Evolutionary conservation across 108 stramenopile genomes (phyloP).

Genomic region (Nannochloropsis salina): DNA sequence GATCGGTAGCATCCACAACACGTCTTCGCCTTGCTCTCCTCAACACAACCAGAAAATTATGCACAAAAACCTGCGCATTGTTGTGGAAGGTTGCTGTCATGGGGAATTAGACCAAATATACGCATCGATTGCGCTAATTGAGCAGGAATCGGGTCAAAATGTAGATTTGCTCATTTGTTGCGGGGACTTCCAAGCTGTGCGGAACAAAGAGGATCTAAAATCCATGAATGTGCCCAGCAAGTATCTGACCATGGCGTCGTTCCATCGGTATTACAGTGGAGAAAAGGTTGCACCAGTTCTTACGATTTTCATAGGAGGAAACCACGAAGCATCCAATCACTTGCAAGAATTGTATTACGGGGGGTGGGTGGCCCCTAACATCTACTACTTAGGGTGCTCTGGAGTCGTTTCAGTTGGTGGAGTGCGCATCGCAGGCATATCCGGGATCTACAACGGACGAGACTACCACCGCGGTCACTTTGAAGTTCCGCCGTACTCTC

Average conservation of each 20-base stretch:
- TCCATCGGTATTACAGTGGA: slow-evolving; percentile 86
- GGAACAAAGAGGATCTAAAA: slow-evolving; percentile 73
- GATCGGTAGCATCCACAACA: no score
- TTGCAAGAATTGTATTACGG: slow-evolving; percentile 90
- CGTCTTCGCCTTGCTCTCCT: no score
- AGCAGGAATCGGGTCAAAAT: slow-evolving; percentile 37
- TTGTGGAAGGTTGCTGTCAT: slow-evolving; percentile 97
- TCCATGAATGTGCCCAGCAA: slow-evolving; percentile 81
- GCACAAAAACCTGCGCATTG: slow-evolving; percentile 56
- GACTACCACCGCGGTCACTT: slow-evolving; percentile 68
- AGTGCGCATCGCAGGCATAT: slow-evolving; percentile 87
- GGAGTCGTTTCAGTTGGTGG: slow-evolving; percentile 75
- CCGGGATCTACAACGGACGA: slow-evolving; percentile 82
- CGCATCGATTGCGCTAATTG: slow-evolving; percentile 56
- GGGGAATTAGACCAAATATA: slow-evolving; percentile 93
- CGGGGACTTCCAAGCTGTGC: slow-evolving; percentile 94
- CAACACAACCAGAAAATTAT: not conserved
- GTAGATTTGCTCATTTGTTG: slow-evolving; percentile 91
- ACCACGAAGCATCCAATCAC: slow-evolving; percentile 93
- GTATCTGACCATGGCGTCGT: slow-evolving; percentile 74
- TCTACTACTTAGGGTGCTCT: slow-evolving; percentile 88
- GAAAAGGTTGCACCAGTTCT: slow-evolving; percentile 72
- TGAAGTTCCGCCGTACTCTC: slow-evolving; percentile 77
- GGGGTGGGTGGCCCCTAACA: slow-evolving; percentile 97
- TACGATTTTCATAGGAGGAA: slow-evolving; percentile 95